These are phyloP conservation scores for Populus hybrid DNA, from an alignment of 441 rosid genomes.

Conservation along the genomic window DNA sequence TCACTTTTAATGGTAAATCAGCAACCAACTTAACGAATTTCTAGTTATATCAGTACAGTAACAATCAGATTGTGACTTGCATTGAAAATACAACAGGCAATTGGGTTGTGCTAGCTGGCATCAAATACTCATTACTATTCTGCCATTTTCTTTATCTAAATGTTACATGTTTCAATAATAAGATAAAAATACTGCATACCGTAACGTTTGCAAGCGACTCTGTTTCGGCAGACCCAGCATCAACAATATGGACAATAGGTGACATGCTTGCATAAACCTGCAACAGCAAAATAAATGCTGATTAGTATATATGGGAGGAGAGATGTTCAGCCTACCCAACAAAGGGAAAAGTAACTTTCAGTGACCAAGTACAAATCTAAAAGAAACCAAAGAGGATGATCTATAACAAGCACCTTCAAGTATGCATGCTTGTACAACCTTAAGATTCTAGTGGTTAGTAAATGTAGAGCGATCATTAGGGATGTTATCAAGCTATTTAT, in stretches of 20 bases:
- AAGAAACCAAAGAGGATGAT: not conserved
- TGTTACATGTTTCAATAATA: not conserved
- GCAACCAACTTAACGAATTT: not conserved
- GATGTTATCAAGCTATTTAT: not conserved
- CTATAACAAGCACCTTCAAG: not conserved
- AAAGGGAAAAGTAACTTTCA: not conserved
- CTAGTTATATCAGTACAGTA: not conserved
- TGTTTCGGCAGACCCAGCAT: slow-evolving; percentile 55
- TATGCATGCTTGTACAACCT: not conserved
- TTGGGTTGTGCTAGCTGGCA: not conserved
- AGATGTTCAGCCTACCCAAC: not conserved
- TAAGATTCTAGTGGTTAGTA: not conserved
- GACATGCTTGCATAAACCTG: slow-evolving; percentile 94
- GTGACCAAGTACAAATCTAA: not conserved
- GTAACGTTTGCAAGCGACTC: slow-evolving; percentile 79
- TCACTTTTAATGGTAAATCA: not conserved
- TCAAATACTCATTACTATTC: slow-evolving; percentile 1
- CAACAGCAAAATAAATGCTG: slow-evolving; percentile 19
- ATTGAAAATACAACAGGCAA: not conserved
- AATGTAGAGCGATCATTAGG: too few relatives aligned
- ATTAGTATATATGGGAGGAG: not conserved
- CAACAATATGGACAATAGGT: slow-evolving; percentile 76
- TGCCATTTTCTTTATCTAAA: not conserved
- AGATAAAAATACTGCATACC: slow-evolving; percentile 32
- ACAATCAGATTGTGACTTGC: not conserved